Base-by-base conservation (phyloP, 2,329 filamentous ascomycete species). In the Trichoderma arundinaceum region DNA sequence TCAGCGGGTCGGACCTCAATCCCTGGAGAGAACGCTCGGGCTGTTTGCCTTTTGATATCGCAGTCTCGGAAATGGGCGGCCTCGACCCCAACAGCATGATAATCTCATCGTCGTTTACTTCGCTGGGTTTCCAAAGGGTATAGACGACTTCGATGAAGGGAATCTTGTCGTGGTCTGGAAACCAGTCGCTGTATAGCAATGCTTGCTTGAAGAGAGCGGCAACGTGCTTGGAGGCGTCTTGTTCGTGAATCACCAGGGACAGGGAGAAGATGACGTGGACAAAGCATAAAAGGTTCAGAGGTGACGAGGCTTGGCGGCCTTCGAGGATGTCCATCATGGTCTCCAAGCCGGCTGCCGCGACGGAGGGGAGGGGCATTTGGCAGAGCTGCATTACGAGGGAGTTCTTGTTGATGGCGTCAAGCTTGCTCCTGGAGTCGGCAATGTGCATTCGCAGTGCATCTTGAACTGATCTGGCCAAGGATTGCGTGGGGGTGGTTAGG, bases 191-290 rank as follows among this genome's bases (percentile, higher is more conserved):
- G 69, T 86, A 86, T 8, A 75, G 72, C 19, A 84, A 70, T 7
- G 81, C 80, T 70, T 85, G 84, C 1, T 73, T 70, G 68, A 84
- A 86, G 7, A 86, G 73, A 15, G 77, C 72, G 15, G 72, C 74
- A 28, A 76, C 79, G 56, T 76, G 77, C 7, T 65, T 66, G 10
- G 70, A 56, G 5, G 79, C 74, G 35, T 80, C 77, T 58, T 79
- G 76, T 69, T 79, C 80, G 62, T 83, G 77, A 5, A 83, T 70
- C 13, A 83, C 76, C 9, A 84, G 69, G 4, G 80, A 84, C 43
- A 86, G 77, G 12, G 83, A 81, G 68, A 84, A 85, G 28, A 82
- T 75, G 19, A 86, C 68, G 64, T 86, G 84, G 38, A 85, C 71
- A 67, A 86, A 82, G 70, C 83, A 86, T 1, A 86, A 70, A 2